Percentiles rank a stretch among this genome's conserved stretches.
phyloP scores from a whole-genome alignment of 225 moss, liverwort and hornwort genomes.

The Pleurozium schreberi region DNA sequence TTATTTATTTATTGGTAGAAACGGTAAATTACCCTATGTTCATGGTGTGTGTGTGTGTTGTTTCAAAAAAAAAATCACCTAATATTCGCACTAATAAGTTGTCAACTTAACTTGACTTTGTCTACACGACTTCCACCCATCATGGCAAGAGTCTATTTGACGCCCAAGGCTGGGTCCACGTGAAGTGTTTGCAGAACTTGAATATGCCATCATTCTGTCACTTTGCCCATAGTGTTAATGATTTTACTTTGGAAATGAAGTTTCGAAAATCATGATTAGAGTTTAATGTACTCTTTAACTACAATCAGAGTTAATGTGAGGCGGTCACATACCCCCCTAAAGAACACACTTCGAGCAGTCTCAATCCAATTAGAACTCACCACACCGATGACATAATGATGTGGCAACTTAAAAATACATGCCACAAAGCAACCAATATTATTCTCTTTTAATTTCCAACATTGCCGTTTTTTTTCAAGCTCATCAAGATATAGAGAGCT shows the following conservation, averaged over 20 bases:
- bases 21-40: too few relatives aligned
- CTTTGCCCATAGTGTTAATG: neutral
- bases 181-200: neutral
- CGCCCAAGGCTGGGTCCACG: too few relatives aligned
- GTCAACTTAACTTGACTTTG: neutral
- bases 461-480: neutral
- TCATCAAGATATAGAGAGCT: neutral
- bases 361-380: accelerated
- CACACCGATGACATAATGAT: neutral
- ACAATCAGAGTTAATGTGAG: neutral
- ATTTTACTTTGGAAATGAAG: neutral
- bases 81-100: neutral
- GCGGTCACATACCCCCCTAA: neutral
- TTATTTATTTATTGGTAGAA: too few relatives aligned
- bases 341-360: neutral
- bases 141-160: neutral
- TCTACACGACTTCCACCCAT: neutral
- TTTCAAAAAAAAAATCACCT: too few relatives aligned
- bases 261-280: neutral
- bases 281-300: neutral
- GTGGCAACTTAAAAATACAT: neutral
- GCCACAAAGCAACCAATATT: accelerated
- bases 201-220: neutral
- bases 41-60: too few relatives aligned
- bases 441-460: too few relatives aligned